Evolutionary conservation across 805 yeast species (phyloP).

Genomic region (Kazachstania africana): DNA sequence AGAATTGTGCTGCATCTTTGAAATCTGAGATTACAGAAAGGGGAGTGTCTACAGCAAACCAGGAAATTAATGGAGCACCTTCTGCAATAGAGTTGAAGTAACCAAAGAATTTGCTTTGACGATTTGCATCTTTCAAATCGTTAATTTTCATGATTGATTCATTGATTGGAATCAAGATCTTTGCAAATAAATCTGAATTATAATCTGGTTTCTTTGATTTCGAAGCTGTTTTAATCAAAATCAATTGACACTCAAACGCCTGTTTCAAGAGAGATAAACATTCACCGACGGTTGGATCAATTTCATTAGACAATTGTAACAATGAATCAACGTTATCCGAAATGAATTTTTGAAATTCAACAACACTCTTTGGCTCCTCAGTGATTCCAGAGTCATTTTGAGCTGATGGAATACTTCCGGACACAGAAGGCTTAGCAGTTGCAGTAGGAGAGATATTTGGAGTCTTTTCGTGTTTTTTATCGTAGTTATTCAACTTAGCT

Average conservation of each 20-base stretch:
- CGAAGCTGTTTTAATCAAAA: constrained; percentile 46
- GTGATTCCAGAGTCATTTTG: constrained; percentile 4
- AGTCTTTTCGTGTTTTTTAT: not conserved
- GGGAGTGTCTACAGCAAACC: constrained; percentile 76
- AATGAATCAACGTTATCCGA: constrained; percentile 47
- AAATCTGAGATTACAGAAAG: constrained; percentile 66
- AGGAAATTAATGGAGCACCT: constrained; percentile 81
- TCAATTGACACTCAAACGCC: constrained; percentile 43
- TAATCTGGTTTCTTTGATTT: constrained; percentile 55
- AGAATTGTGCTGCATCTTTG: constrained; percentile 86
- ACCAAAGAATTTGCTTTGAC: constrained; percentile 51
- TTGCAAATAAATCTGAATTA: constrained; percentile 40
- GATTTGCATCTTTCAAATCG: constrained; percentile 61
- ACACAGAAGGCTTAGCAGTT: constrained; percentile 7
- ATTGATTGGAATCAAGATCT: constrained; percentile 59
- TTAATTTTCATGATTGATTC: constrained; percentile 44
- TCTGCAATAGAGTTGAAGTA: constrained; percentile 79
- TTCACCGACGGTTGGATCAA: constrained; percentile 38
- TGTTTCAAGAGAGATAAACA: constrained; percentile 39
- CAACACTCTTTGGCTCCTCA: constrained; percentile 32
- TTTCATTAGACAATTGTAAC: constrained; percentile 29
- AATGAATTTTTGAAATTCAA: constrained; percentile 45
- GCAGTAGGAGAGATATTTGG: constrained; percentile 8
- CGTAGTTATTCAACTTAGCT: constrained; percentile 15
- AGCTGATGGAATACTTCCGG: constrained; percentile 3